Evolutionary conservation across 1,139 yeast genomes (phyloP), one percentile per base, ranked within the genome.

Genomic region (Neolecta irregularis): DNA sequence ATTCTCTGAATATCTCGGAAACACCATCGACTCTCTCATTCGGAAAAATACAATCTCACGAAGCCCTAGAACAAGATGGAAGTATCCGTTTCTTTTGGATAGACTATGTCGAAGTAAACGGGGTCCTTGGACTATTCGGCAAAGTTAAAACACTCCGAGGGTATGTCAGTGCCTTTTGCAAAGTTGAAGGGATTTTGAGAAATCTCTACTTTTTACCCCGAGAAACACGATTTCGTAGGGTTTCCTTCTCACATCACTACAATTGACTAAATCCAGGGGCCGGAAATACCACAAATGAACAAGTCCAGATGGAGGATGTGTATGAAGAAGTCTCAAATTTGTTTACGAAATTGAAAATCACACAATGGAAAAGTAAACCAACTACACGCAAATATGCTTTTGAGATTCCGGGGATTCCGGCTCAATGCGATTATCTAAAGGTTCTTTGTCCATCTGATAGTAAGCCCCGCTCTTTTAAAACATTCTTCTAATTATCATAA

Each of bases 321-420:
- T 74, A 75, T 43, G 77, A 72, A 16, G 96, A 85, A 52, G 67
- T 88, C 18, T 59, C 71, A 7, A 78, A 71, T 23, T 55, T 81
- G 20, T 58, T 78, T 57, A 70, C 65, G 9, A 69, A 70, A 44
- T 72, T 63, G 46, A 80, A 79, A 1, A 58, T 83, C 28, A 65
- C 64, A 5, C 61, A 64, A 29, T 62, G 80, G 41, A 73, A 71
- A 44, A 72, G 91, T 8, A 80, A 74, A 54, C 74, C 85, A 0
- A 77, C 72, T 46, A 60, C 51, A 6, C 77, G 65, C 64, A 81
- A 80, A 52, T 88, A 88, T 56, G 92, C 95, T 2, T 88, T 88
- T 59, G 96, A 85, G 50, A 55, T 78, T 25, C 70, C 78, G 0
- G 79, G 71, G 13, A 67, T 88, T 15, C 96, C 96, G 9, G 66